phyloP scores from a whole-genome alignment of 2,329 filamentous ascomycete genomes.

The Capronia epimyces region DNA sequence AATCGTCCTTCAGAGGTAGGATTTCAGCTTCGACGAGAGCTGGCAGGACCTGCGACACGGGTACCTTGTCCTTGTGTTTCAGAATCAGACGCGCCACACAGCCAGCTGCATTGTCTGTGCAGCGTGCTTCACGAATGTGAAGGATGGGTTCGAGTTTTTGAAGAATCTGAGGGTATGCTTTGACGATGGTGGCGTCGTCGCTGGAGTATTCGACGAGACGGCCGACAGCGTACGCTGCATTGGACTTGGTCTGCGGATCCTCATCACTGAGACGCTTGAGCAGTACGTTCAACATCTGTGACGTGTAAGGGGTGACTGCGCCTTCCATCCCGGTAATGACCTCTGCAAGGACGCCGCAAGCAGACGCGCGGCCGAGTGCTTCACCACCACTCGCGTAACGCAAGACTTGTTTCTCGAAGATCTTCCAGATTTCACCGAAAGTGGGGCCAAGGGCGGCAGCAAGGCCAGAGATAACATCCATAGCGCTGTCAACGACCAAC shows the following conservation, averaged over 20 bases:
- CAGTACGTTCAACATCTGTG: constrained; percentile 69
- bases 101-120: constrained; percentile 88
- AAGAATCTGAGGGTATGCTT: constrained; percentile 71
- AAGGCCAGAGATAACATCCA: constrained; percentile 83
- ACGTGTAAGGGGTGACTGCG: constrained; percentile 75
- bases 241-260: constrained; percentile 87
- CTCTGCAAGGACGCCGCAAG: constrained; percentile 88
- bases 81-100: constrained; percentile 90
- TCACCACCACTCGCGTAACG: constrained; percentile 84
- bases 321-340: constrained; percentile 77
- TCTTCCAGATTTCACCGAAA: constrained; percentile 87
- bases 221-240: constrained; percentile 86
- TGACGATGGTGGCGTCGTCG: constrained; percentile 66
- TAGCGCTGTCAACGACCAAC: constrained; percentile 88
- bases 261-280: constrained; percentile 83
- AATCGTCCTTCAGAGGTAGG: constrained; percentile 86
- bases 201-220: constrained; percentile 76
- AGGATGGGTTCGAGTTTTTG: constrained; percentile 81
- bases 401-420: constrained; percentile 86
- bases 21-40: constrained; percentile 60
- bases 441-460: constrained; percentile 72
- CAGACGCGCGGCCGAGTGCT: constrained; percentile 78
- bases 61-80: constrained; percentile 75
- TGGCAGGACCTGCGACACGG: constrained; percentile 75
- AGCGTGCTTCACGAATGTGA: constrained; percentile 67